Conservation (phyloP, 2,329 filamentous ascomycete genomes). For the Hansfordia pulvinata region DNA sequence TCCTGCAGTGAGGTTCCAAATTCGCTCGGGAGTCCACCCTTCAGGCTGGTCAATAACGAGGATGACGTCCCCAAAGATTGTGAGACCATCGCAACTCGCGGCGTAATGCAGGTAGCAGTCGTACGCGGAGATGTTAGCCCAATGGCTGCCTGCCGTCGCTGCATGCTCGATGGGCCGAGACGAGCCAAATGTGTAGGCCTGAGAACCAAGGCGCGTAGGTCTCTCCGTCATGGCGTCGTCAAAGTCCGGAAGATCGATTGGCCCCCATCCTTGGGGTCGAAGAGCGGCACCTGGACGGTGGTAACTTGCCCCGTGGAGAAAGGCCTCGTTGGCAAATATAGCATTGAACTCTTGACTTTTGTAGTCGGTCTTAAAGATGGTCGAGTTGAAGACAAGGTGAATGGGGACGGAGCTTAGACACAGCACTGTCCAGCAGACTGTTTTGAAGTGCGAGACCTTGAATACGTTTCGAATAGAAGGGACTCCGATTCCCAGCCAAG, state of each 20-base stretch:
- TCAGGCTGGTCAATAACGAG: constrained; percentile 6
- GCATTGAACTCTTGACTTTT: constrained; percentile 6
- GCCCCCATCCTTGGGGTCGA: neutral
- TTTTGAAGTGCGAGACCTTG: constrained; percentile 8
- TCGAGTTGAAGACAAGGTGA: constrained; percentile 10
- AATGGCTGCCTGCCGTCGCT: too few relatives aligned
- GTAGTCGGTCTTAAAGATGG: constrained; percentile 5
- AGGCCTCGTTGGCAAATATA: constrained; percentile 9
- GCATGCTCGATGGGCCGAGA: constrained; percentile 5
- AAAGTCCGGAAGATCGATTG: constrained; percentile 4
- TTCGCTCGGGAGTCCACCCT: constrained; percentile 9
- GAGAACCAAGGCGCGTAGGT: constrained; percentile 3
- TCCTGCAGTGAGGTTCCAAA: constrained; percentile 8
- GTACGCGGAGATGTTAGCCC: too few relatives aligned
- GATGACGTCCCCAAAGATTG: constrained; percentile 5
- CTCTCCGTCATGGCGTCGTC: constrained; percentile 1
- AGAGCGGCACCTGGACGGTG: constrained; percentile 7
- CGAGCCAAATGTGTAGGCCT: constrained; percentile 3
- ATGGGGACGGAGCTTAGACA: constrained; percentile 9
- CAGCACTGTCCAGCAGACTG: constrained; percentile 6
- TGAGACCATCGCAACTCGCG: constrained; percentile 5
- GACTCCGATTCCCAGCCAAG: constrained; percentile 29
- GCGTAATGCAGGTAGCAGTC: too few relatives aligned
- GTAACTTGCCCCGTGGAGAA: constrained; percentile 5
- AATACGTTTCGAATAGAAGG: constrained; percentile 23